Evolutionary conservation across 495 filamentous ascomycete species (phyloP).

Genomic region (Penicillium angulare): DNA sequence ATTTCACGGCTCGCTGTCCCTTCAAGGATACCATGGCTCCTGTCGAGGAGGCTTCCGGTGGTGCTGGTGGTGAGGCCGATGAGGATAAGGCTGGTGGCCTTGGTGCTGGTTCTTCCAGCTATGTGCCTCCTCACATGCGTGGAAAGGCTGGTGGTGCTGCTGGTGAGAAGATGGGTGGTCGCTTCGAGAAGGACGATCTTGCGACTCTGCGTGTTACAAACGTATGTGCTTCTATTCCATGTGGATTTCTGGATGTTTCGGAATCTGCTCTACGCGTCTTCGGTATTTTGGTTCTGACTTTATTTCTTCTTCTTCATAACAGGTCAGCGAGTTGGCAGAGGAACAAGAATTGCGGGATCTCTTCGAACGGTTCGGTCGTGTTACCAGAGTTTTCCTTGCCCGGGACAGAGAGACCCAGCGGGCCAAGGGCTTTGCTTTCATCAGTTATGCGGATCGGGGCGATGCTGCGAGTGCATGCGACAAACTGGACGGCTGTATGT

Average conservation of each 20-base stretch:
- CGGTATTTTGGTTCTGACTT: background rate
- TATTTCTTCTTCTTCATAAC: constrained; percentile 17
- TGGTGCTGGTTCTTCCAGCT: constrained; percentile 70
- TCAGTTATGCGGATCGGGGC: constrained; percentile 84
- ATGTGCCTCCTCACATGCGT: constrained; percentile 92
- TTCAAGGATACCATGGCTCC: constrained; percentile 82
- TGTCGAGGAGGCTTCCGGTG: constrained; percentile 62
- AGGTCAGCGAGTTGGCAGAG: constrained; percentile 97
- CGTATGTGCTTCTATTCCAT: constrained; percentile 54
- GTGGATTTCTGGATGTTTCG: constrained; percentile 1
- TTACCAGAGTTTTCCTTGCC: constrained; percentile 94
- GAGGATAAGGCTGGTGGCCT: constrained; percentile 57
- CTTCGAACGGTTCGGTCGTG: constrained; percentile 95
- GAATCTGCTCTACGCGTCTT: background rate
- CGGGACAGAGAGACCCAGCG: constrained; percentile 93
- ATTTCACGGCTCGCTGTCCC: constrained; percentile 94
- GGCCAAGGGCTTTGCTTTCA: constrained; percentile 98
- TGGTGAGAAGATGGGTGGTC: constrained; percentile 90
- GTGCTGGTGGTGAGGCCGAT: constrained; percentile 48
- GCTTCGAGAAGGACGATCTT: constrained; percentile 93
- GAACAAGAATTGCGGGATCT: constrained; percentile 92
- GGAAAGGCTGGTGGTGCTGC: constrained; percentile 60
- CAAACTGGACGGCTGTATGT: constrained; percentile 95
- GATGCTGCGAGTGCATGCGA: constrained; percentile 91
- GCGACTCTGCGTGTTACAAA: constrained; percentile 96